Conservation (phyloP, 257 asterid genomes). For the Solanum chiquidenum region DNA sequence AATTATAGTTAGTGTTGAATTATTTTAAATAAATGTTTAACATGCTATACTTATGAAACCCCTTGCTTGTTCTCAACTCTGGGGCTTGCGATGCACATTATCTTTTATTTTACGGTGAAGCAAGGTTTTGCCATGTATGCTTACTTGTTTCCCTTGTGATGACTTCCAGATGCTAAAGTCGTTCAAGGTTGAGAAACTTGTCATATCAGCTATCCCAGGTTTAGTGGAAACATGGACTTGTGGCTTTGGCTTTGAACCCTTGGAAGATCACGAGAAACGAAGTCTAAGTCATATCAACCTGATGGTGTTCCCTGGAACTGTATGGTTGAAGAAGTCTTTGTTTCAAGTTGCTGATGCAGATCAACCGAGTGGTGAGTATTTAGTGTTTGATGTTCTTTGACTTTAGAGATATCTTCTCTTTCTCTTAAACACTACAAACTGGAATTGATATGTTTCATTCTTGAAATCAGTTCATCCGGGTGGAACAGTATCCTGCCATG, state of each 20-base stretch:
- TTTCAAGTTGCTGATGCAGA: conserved; percentile 10
- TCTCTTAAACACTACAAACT: neutral
- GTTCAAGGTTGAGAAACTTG: conserved; percentile 70
- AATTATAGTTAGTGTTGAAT: neutral
- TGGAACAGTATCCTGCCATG: neutral
- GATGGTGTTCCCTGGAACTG: conserved; percentile 88
- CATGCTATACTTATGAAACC: neutral
- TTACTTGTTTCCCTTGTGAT: neutral
- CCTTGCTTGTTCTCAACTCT: neutral
- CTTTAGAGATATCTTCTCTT: neutral
- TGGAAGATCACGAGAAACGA: conserved; percentile 61
- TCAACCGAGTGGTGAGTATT: conserved; percentile 25
- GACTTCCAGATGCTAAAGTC: conserved; percentile 60
- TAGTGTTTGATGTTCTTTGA: neutral
- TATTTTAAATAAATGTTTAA: neutral
- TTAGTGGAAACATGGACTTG: conserved; percentile 85
- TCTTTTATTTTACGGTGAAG: neutral
- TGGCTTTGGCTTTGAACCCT: conserved; percentile 72
- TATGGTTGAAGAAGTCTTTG: conserved; percentile 70
- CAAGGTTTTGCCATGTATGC: neutral
- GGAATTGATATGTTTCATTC: neutral
- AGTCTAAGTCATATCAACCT: conserved; percentile 56
- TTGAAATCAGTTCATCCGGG: conserved; percentile 10
- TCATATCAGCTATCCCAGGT: conserved; percentile 78
- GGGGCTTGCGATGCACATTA: neutral